Evolutionary conservation across 495 filamentous ascomycete species (phyloP).

Genomic region (Tuber melanosporum): DNA sequence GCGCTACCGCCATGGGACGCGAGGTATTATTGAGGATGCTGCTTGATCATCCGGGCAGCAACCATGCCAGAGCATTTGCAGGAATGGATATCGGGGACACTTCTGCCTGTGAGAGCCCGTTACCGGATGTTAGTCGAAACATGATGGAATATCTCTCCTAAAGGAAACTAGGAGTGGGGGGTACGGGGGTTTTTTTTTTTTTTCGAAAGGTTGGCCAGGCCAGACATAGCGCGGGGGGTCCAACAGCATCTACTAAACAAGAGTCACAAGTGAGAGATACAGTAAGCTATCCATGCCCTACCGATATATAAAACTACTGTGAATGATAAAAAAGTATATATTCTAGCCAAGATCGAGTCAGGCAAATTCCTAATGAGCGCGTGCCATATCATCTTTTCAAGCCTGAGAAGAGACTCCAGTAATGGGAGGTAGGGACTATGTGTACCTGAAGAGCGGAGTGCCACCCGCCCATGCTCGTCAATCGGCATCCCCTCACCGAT

Average conservation of each 20-base stretch:
- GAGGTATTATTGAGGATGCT: not conserved
- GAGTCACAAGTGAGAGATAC: not conserved
- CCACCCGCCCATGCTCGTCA: too few relatives aligned
- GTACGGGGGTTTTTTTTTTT: not conserved
- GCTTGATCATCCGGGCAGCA: not conserved
- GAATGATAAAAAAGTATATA: not conserved
- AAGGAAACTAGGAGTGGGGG: not conserved
- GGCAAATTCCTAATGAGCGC: not conserved
- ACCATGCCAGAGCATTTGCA: not conserved
- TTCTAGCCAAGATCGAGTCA: not conserved
- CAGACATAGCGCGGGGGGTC: not conserved
- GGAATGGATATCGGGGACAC: not conserved
- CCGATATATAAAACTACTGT: not conserved
- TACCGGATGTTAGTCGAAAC: not conserved
- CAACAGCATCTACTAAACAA: not conserved
- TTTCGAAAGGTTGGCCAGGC: not conserved
- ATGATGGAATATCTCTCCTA: not conserved
- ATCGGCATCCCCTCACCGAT: too few relatives aligned
- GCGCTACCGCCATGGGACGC: not conserved
- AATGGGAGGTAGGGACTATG: too few relatives aligned
- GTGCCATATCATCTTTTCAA: not conserved
- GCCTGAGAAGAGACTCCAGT: not conserved
- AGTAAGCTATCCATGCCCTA: not conserved
- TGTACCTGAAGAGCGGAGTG: too few relatives aligned
- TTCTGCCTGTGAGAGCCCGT: not conserved